A percentile compares a stretch with the other conserved stretches of the same genome.
These are phyloP conservation scores for Boletus rubropictus DNA, from an alignment of 768 basidiomycete species.

Conservation along the genomic window DNA sequence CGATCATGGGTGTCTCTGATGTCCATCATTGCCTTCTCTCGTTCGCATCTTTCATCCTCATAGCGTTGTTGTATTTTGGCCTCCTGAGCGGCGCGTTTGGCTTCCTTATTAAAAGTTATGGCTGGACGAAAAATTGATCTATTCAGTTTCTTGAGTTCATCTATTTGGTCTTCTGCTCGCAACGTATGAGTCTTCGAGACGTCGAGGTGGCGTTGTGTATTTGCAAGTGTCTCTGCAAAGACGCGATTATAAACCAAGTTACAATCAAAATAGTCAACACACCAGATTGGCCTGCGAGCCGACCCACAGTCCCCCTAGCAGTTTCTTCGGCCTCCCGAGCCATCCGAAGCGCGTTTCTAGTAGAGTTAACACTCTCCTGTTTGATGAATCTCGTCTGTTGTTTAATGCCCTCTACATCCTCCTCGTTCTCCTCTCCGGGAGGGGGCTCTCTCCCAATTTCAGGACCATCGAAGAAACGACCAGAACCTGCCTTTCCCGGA, in stretches of 20 bases:
- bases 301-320: constrained; percentile 74
- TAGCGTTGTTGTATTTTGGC: constrained; percentile 79
- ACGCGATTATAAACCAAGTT: not conserved
- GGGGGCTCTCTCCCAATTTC: constrained; percentile 39
- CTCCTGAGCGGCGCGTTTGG: constrained; percentile 83
- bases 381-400: constrained; percentile 83
- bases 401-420: constrained; percentile 93
- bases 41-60: constrained; percentile 76
- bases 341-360: constrained; percentile 86
- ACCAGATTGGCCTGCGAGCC: constrained; percentile 94
- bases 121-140: constrained; percentile 91
- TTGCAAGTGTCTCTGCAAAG: constrained; percentile 71
- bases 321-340: constrained; percentile 98
- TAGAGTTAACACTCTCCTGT: constrained; percentile 85
- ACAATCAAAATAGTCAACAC: constrained; percentile 16
- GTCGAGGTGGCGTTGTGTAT: constrained; percentile 93
- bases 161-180: constrained; percentile 89
- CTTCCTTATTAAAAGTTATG: constrained; percentile 89
- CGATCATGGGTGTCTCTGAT: constrained; percentile 84
- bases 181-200: constrained; percentile 81
- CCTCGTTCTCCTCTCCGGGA: constrained; percentile 71
- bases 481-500: constrained; percentile 50
- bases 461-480: constrained; percentile 67
- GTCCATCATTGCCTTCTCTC: constrained; percentile 81
- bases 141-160: constrained; percentile 91